Base-by-base conservation (phyloP, 345 rosid genomes). In the Leavenworthia alabamica region DNA sequence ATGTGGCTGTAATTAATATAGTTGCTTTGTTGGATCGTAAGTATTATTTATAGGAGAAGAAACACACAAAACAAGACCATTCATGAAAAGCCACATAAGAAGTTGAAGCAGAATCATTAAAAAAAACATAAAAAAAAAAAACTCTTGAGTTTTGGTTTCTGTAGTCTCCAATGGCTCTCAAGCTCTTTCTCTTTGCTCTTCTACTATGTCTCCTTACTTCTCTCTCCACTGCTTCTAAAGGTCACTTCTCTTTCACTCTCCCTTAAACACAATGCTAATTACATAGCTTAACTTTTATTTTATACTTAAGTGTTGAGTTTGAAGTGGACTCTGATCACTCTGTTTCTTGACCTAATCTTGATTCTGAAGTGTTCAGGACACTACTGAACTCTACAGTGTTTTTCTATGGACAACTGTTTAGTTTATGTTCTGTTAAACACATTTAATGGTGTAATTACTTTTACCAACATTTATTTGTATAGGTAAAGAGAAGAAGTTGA, bases 11-110 rank as follows among this genome's bases (percentile, higher is more conserved):
- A 41, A 12, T 68, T 12, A 59, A 71, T 63, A 32, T 56, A 41
- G 50, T 40, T 66, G 47, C 54, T 26, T 14, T 50, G 72, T 35
- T 64, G 61, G 66, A 65, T 72, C 66, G 28, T 15, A 50, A 49
- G 67, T 66, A 46, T 66, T 64, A 65, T 66, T 42, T 65, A 72
- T 66, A 64, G 66, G 50, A 50, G 67, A 44, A 51, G 57, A 47
- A 48, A 35, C 79, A 62, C 83, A 68, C 59, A 76, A 54, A 74
- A 47, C 77, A 70, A 80, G 85, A 56, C 88, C 88, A 85, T 65
- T 73, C 81, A 65, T 64, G 35, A 73, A 56, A 35, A 77, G 77
- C 82, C 84, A 78, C 78, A 72, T 77, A 62, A 62, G 73, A 66
- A 58, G 69, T 37, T n/a, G n/a, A n/a, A n/a, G n/a, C n/a, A n/a